Percentiles rank a stretch among this genome's conserved stretches.
Evolutionary conservation across 441 rosid genomes (phyloP).

Genomic region (Macaranga tanarius): DNA sequence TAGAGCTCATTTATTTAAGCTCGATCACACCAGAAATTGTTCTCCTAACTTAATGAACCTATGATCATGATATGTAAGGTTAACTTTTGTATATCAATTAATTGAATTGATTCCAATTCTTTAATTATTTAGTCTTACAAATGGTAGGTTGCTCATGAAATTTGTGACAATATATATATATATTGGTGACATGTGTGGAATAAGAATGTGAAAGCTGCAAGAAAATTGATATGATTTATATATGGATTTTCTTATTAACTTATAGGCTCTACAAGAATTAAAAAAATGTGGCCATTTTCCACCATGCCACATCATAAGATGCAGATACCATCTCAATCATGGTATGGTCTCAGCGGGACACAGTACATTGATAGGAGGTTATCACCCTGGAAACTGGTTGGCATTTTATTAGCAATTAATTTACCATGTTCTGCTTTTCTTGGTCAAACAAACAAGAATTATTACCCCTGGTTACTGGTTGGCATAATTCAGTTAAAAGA

Average conservation of each 20-base stretch:
- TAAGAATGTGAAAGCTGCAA: too few species aligned
- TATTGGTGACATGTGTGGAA: too few species aligned
- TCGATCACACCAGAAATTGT: too few species aligned
- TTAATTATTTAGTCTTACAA: too few species aligned
- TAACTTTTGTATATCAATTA: too few species aligned
- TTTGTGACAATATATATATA: too few species aligned
- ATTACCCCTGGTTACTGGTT: background rate
- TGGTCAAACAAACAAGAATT: constrained; percentile 8
- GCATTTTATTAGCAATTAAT: background rate
- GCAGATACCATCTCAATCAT: background rate
- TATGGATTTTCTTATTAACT: background rate
- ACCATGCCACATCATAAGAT: background rate
- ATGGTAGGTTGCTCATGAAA: too few species aligned
- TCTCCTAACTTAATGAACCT: too few species aligned
- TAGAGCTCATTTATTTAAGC: too few species aligned
- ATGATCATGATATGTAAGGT: too few species aligned
- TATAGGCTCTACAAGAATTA: background rate
- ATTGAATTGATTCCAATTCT: too few species aligned
- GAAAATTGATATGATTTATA: background rate
- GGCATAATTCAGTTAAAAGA: background rate
- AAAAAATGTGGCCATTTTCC: background rate
- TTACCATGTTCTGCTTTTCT: constrained; percentile 1
- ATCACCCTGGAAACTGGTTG: background rate
- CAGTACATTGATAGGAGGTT: background rate
- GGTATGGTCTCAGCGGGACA: background rate